These are phyloP conservation scores for Ustilago nuda DNA, from an alignment of 1,284 basidiomycete species.

Conservation along the genomic window DNA sequence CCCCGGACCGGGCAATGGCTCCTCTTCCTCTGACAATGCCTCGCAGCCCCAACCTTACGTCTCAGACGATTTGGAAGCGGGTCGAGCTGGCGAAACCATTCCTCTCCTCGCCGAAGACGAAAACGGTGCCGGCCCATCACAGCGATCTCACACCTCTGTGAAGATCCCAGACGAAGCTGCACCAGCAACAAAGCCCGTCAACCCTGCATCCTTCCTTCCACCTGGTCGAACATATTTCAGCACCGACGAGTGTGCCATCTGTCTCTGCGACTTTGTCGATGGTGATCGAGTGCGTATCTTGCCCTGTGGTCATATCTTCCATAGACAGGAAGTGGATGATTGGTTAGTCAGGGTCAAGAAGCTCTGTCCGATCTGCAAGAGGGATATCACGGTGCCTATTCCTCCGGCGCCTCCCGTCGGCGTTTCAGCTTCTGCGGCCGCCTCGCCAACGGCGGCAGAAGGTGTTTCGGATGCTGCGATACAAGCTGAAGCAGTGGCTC, in stretches of 20 bases:
- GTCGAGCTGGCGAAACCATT: conserved; percentile 33
- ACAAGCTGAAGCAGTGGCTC: neutral
- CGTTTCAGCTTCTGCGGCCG: conserved; percentile 4
- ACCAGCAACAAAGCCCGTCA: conserved; percentile 16
- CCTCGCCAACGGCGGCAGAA: neutral
- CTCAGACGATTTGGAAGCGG: conserved; percentile 37
- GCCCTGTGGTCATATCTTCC: conserved; percentile 68
- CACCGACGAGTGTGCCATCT: conserved; percentile 67
- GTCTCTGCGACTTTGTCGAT: conserved; percentile 64
- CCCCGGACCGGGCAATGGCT: conserved; percentile 50
- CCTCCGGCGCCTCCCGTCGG: conserved; percentile 47
- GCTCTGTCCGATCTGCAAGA: conserved; percentile 68
- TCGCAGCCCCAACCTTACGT: neutral
- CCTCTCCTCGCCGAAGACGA: conserved; percentile 43
- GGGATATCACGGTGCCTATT: conserved; percentile 61
- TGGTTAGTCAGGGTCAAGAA: conserved; percentile 66
- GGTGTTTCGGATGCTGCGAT: neutral
- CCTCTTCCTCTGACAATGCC: neutral
- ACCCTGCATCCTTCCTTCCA: conserved; percentile 47
- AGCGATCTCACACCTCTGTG: conserved; percentile 22
- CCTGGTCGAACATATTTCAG: conserved; percentile 60
- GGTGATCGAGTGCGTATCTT: conserved; percentile 65
- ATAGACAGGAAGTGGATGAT: conserved; percentile 65
- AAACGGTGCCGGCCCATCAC: conserved; percentile 52
- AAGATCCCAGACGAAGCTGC: conserved; percentile 9